A percentile compares a stretch with the other conserved stretches of the same genome.
These are phyloP conservation scores for Schoenoplectus triqueter DNA, from an alignment of 202 grass and related monocot genomes.

Conservation along the genomic window DNA sequence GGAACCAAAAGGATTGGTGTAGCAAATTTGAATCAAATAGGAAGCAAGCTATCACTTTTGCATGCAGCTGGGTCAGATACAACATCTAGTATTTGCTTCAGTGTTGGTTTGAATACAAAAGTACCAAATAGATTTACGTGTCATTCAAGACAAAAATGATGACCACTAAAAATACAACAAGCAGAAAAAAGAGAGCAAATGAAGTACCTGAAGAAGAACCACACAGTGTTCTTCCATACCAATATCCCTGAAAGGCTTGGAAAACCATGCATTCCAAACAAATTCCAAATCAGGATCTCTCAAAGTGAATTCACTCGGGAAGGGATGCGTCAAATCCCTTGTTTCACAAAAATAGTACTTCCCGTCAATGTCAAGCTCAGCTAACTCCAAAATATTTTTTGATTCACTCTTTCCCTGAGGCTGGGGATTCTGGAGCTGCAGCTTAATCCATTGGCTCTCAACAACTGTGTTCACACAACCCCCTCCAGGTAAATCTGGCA, in stretches of 20 bases:
- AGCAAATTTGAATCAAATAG: neutral
- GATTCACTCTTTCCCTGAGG: conserved; percentile 74
- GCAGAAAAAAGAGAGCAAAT: neutral
- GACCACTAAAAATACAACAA: neutral
- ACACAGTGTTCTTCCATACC: conserved; percentile 83
- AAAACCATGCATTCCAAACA: conserved; percentile 94
- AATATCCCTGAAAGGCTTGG: conserved; percentile 86
- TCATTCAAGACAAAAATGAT: neutral
- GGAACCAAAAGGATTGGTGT: neutral
- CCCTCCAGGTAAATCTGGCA: conserved; percentile 76
- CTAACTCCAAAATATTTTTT: conserved; percentile 72
- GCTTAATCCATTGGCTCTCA: conserved; percentile 90
- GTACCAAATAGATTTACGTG: conserved; percentile 2
- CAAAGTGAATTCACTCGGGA: conserved; percentile 70
- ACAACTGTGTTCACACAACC: conserved; percentile 71
- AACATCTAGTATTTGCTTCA: neutral
- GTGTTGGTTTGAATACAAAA: neutral
- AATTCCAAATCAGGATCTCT: conserved; percentile 85
- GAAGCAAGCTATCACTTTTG: neutral
- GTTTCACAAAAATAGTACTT: conserved; percentile 98
- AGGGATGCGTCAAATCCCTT: conserved; percentile 87
- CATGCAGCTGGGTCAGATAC: neutral
- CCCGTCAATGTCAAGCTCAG: conserved; percentile 94
- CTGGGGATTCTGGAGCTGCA: conserved; percentile 86
- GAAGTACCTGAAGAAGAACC: conserved; percentile 73